A percentile compares a stretch with the other conserved stretches of the same genome.
These are phyloP conservation scores for Teunomyces panamensis DNA, from an alignment of 805 yeast species.

Conservation along the genomic window DNA sequence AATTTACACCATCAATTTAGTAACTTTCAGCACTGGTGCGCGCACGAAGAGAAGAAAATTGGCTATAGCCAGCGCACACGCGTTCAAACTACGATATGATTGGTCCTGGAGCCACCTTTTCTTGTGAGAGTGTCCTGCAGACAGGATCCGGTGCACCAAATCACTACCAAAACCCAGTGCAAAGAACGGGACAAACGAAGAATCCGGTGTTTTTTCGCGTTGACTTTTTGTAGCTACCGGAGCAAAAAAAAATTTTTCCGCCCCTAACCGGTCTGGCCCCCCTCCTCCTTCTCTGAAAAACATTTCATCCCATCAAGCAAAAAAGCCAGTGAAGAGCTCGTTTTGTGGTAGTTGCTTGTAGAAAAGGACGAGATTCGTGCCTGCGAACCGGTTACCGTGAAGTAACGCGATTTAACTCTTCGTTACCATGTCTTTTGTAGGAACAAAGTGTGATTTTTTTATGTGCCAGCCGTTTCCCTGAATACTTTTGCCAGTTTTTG, in stretches of 20 bases:
- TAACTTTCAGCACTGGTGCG: neutral
- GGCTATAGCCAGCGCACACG: slow-evolving; percentile 4
- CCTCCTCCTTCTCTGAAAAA: neutral
- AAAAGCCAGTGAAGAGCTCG: neutral
- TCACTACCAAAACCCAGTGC: neutral
- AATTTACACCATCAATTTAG: neutral
- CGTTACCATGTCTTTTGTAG: neutral
- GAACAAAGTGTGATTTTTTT: neutral
- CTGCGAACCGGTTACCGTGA: too few species aligned
- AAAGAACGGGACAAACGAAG: slow-evolving; percentile 15
- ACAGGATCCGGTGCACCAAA: neutral
- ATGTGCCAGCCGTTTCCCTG: neutral
- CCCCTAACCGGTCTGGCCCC: neutral
- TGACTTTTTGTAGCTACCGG: neutral
- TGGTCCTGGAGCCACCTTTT: neutral
- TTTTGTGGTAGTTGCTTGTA: too few species aligned
- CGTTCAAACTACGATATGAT: slow-evolving; percentile 1
- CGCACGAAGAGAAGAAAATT: neutral
- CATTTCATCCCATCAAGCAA: neutral
- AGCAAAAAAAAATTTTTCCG: neutral
- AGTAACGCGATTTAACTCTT: neutral
- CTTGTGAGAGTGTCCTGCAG: neutral
- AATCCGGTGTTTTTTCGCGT: slow-evolving; percentile 13
- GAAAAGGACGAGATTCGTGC: too few species aligned
- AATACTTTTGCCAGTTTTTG: neutral